Base-by-base conservation (phyloP, 768 basidiomycete species). In the Mycena vitilis region DNA sequence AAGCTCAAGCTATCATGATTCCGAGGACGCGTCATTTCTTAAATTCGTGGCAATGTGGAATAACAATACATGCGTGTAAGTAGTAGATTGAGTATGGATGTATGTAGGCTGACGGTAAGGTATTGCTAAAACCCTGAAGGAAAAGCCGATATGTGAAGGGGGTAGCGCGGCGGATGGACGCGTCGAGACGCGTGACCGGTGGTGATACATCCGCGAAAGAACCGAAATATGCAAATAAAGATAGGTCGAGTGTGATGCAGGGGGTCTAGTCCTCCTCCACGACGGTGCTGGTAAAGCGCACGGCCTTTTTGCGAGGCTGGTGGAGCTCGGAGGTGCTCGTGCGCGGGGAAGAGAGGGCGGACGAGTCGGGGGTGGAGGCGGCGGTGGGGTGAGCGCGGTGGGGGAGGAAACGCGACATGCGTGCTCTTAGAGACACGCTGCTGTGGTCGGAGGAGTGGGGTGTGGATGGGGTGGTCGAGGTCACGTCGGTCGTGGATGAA, bases 351-450 rank as follows among this genome's bases (percentile, higher is more conserved):
- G 71, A 71, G 48, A 54, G 11, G 0, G 71, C 18, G 22, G 71
- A 69, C 10, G 63, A 68, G 78, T 74, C 55, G 75, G 64, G 72
- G 79, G 74, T 66, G 80, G 70, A 74, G 72, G 68, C 44, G 75
- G 76, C 20, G 48, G 34, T 18, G 42, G 48, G 34, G 83, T 67
- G 86, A 79, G 59, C 81, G 74, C 82, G 86, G 84, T 69, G 80
- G 82, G 73, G 84, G 81, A 71, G 84, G 83, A 76, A 78, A 75
- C 72, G 86, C 79, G 65, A 78, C 78, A 71, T 55, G 59, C 42
- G 73, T 15, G 52, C 42, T 12, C 71, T 67, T 11, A 72, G 36
- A 1, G 71, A 72, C 34, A 56, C 38, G 52, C 63, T 71, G 55
- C 71, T 71, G 63, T 63, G 66, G 48, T 72, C 71, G 16, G 71